A percentile compares a stretch with the other conserved stretches of the same genome.
phyloP scores from a whole-genome alignment of 2,329 filamentous ascomycete genomes.

The Blastomyces gilchristii region DNA sequence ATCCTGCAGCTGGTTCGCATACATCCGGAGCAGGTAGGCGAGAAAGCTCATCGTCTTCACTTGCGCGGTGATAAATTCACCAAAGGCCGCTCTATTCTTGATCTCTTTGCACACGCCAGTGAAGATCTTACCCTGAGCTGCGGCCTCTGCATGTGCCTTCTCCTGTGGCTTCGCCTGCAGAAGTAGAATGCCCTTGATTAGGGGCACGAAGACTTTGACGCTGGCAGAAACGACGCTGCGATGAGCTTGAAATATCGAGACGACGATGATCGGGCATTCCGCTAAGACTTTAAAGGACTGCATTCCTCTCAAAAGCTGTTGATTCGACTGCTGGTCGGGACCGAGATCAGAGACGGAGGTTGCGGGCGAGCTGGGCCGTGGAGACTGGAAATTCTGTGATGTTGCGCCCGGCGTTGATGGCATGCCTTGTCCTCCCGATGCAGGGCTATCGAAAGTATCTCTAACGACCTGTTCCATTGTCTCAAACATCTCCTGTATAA shows the following conservation, averaged over 20 bases:
- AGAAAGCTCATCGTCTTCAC: constrained; percentile 99
- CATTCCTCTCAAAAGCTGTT: constrained; percentile 83
- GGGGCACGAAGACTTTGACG: constrained; percentile 81
- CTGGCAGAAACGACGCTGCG: constrained; percentile 68
- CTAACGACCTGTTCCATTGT: constrained; percentile 90
- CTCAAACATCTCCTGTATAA: constrained; percentile 94
- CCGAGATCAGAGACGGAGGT: constrained; percentile 72
- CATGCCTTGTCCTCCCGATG: constrained; percentile 41
- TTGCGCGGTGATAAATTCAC: constrained; percentile 94
- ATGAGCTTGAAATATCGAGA: constrained; percentile 94
- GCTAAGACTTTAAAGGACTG: constrained; percentile 97
- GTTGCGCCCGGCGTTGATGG: constrained; percentile 44
- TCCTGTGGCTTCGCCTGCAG: constrained; percentile 89
- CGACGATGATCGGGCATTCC: constrained; percentile 96
- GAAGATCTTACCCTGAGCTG: constrained; percentile 68
- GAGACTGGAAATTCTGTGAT: constrained; percentile 67
- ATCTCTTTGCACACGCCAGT: constrained; percentile 89
- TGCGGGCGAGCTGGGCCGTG: constrained; percentile 79
- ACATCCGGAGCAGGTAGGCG: constrained; percentile 81
- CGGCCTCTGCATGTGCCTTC: constrained; percentile 79
- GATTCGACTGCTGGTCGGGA: constrained; percentile 68
- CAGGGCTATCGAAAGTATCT: constrained; percentile 79
- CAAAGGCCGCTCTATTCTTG: constrained; percentile 86
- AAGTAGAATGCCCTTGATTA: constrained; percentile 82
- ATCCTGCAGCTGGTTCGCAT: constrained; percentile 75